Conservation (phyloP, 192 early-diverging fungal genomes). For the Backusella sp. region DNA sequence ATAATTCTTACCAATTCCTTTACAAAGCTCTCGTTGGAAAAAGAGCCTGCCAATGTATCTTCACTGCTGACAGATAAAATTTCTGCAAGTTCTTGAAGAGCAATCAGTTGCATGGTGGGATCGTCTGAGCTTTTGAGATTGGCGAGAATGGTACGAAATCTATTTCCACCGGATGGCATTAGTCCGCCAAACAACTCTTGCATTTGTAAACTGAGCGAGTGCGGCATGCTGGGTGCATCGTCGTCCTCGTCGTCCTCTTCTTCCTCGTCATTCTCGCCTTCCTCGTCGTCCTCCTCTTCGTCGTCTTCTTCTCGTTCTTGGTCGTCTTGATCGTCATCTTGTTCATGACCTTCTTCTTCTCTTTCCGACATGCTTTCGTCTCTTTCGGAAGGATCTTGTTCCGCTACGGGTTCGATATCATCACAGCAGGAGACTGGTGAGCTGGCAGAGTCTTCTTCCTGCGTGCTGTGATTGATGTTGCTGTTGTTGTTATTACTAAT, state of each 20-base stretch:
- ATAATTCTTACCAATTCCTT: constrained; percentile 68
- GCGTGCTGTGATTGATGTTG: not conserved
- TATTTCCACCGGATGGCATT: constrained; percentile 38
- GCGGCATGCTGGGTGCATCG: constrained; percentile 30
- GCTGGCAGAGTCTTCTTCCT: not conserved
- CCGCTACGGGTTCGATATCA: not conserved
- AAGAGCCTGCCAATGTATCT: constrained; percentile 56
- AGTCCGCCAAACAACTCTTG: constrained; percentile 39
- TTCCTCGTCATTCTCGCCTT: constrained; percentile 22
- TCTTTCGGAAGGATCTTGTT: not conserved
- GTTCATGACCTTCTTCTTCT: constrained; percentile 15
- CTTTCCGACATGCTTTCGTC: not conserved
- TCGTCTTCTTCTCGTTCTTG: constrained; percentile 31
- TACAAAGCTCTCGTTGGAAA: constrained; percentile 65
- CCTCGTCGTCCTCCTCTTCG: constrained; percentile 23
- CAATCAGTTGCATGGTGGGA: constrained; percentile 72
- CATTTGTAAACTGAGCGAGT: constrained; percentile 30
- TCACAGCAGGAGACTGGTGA: not conserved
- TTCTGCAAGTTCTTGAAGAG: constrained; percentile 83
- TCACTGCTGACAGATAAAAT: constrained; percentile 77
- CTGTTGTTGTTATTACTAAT: not conserved
- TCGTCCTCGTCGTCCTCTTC: constrained; percentile 37
- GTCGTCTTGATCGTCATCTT: constrained; percentile 25
- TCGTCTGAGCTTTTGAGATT: constrained; percentile 58
- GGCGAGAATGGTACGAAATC: constrained; percentile 58